A percentile compares a stretch with the other conserved stretches of the same genome.
phyloP scores from a whole-genome alignment of 371 early-diverging fungal genomes.

The Mucor ambiguus region DNA sequence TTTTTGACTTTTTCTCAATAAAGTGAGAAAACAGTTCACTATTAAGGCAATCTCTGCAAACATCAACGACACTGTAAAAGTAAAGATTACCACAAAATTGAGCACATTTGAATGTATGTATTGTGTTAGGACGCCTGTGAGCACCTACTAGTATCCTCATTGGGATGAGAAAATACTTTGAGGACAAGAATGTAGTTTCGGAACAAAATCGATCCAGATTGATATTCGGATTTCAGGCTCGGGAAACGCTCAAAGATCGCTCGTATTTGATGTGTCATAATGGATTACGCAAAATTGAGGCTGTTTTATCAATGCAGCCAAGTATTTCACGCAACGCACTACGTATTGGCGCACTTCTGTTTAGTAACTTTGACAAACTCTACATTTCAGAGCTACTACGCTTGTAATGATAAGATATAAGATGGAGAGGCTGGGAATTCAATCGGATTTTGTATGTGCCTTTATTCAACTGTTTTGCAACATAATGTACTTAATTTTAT shows the following conservation, averaged over 20 bases:
- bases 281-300: too few relatives aligned
- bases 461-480: not conserved
- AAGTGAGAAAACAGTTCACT: not conserved
- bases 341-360: too few relatives aligned
- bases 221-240: not conserved
- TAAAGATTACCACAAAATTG: not conserved
- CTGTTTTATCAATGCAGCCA: too few relatives aligned
- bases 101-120: not conserved
- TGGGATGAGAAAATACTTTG: not conserved
- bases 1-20: not conserved
- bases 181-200: not conserved
- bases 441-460: too few relatives aligned
- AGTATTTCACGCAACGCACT: too few relatives aligned
- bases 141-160: not conserved
- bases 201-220: not conserved
- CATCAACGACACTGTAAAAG: too few relatives aligned
- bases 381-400: too few relatives aligned
- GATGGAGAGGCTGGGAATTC: too few relatives aligned
- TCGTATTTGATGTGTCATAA: not conserved
- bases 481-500: not conserved
- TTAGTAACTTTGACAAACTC: too few relatives aligned
- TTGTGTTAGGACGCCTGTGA: not conserved
- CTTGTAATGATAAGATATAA: too few relatives aligned
- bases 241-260: not conserved
- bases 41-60: too few relatives aligned